These are phyloP conservation scores for Xylariaceae sp. DNA, from an alignment of 2,329 filamentous ascomycete genomes.

Conservation along the genomic window DNA sequence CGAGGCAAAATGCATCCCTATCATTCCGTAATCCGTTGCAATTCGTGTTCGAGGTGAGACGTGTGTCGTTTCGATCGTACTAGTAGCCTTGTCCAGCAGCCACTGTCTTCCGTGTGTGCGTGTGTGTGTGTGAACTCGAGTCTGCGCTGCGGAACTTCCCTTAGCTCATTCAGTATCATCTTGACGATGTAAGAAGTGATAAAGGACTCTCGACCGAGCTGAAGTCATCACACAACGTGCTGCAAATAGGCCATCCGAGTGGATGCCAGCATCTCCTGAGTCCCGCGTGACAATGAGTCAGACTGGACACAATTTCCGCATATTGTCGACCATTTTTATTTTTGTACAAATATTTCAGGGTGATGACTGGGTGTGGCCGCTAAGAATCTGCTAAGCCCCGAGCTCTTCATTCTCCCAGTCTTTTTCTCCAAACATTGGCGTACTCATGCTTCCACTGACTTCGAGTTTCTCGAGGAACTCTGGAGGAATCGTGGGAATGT, in stretches of 20 bases:
- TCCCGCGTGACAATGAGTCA: constrained; percentile 13
- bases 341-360: too few species aligned
- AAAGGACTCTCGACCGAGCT: constrained; percentile 3
- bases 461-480: constrained; percentile 91
- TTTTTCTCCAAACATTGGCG: constrained; percentile 56
- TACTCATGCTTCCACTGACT: constrained; percentile 44
- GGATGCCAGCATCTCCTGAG: constrained; percentile 15
- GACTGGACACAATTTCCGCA: constrained; percentile 5
- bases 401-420: constrained; percentile 62
- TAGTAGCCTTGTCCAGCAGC: background rate
- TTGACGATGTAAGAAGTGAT: background rate
- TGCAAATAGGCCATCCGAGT: too few species aligned
- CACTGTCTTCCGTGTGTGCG: background rate
- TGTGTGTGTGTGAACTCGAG: background rate
- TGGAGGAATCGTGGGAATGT: constrained; percentile 89
- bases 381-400: constrained; percentile 35
- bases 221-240: constrained; percentile 10
- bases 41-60: background rate
- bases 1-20: background rate
- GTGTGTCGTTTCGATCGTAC: background rate
- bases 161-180: background rate
- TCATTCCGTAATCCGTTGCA: too few species aligned
- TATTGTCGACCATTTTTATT: background rate
- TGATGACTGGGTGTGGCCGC: constrained; percentile 2
- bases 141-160: background rate